Base-by-base conservation (phyloP, 805 yeast genomes). In the Candida suzukii region DNA sequence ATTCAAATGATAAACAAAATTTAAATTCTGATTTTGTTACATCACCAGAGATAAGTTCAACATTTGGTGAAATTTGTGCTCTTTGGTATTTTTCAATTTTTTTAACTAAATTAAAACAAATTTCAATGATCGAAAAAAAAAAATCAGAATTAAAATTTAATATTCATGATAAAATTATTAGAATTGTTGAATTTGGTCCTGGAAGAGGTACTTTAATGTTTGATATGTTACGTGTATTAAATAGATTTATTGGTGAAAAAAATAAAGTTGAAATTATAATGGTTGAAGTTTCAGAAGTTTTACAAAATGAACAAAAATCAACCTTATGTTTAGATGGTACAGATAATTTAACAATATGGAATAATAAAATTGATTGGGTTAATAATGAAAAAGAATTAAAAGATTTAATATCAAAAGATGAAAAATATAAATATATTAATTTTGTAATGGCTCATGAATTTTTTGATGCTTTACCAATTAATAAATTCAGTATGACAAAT, bases 1-100 rank as follows among this genome's bases (percentile, higher is more conserved):
- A 50, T 32, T 28, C 49, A 1, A 42, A 44, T 19, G 46, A 16
- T n/a, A 25, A 14, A 24, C 16, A 21, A 14, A n/a, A 7, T 8
- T 2, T 17, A 11, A 42, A 58, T 2, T 95, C 95, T 5, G 95
- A 87, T 58, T 87, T 87, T 57, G 71, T 81, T 39, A 87, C 95
- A 0, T 81, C 91, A 0, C 95, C 95, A 0, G 95, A 87, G 59
- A 84, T 87, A 39, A 82, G 91, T 7, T 86, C 85, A 31, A 81
- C 86, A 64, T 87, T 86, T 65, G 95, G 95, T 18, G 95, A 87
- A 57, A 74, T 84, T 66, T 70, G 84, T 44, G 95, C 93, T 0
- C 63, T 87, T 5, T 87, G 95, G 87, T 65, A 70, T 43, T 76
- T 66, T 45, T 64, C 74, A 12, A 57, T 62, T 11, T 84, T 88